A percentile compares a stretch with the other conserved stretches of the same genome.
Conservation (phyloP, 371 early-diverging fungal species). For the Haplosporangium sp. region DNA sequence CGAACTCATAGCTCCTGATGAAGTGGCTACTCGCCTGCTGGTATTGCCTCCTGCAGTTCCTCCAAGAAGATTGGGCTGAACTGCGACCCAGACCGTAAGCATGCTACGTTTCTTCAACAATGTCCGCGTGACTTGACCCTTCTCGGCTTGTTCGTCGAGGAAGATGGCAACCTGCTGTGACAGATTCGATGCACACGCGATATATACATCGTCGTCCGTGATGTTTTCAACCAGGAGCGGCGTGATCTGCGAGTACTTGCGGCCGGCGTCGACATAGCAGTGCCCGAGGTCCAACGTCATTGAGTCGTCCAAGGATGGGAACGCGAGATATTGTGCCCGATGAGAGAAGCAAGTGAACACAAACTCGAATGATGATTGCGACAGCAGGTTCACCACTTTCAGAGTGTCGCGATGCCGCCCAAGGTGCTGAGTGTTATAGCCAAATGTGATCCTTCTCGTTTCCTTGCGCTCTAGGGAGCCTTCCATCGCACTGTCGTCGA, state of each 20-base stretch:
- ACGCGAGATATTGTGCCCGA: conserved; percentile 67
- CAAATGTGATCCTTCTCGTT: conserved; percentile 70
- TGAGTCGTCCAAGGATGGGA: conserved; percentile 70
- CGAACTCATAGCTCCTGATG: conserved; percentile 12
- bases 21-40: conserved; percentile 23
- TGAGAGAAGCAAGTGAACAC: conserved; percentile 71
- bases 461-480: conserved; percentile 62
- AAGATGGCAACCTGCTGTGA: conserved; percentile 87
- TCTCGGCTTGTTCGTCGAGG: conserved; percentile 73
- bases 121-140: conserved; percentile 68
- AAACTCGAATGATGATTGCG: conserved; percentile 58
- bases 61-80: conserved; percentile 79
- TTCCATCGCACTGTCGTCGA: conserved; percentile 46
- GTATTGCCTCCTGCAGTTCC: conserved; percentile 32
- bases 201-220: conserved; percentile 70
- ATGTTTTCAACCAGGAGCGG: conserved; percentile 79
- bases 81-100: conserved; percentile 80
- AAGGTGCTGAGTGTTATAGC: conserved; percentile 58
- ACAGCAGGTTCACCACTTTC: conserved; percentile 56
- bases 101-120: conserved; percentile 64
- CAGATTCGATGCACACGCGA: conserved; percentile 83
- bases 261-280: conserved; percentile 83
- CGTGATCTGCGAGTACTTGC: conserved; percentile 81
- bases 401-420: conserved; percentile 71
- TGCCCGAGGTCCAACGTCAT: conserved; percentile 82